These are phyloP conservation scores for Haplographium delicatum DNA, from an alignment of 495 filamentous ascomycete genomes.

Conservation along the genomic window DNA sequence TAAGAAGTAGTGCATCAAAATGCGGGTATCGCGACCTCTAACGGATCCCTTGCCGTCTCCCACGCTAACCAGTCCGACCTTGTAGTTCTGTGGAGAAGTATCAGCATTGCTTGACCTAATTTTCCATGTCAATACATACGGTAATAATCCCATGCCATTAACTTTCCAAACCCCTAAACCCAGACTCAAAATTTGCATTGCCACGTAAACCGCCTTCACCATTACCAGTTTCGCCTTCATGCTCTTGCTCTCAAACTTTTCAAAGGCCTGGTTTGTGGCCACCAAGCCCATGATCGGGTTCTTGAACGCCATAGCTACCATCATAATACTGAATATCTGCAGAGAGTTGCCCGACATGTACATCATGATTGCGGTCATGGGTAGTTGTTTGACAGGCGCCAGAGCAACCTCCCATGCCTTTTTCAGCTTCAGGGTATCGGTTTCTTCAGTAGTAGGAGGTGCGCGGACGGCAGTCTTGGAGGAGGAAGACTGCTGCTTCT, in stretches of 20 bases:
- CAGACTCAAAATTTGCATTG: constrained; percentile 78
- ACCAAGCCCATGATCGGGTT: constrained; percentile 84
- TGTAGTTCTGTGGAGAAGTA: constrained; percentile 63
- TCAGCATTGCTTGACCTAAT: constrained; percentile 7
- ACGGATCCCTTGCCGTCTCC: constrained; percentile 72
- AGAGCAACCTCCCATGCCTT: constrained; percentile 98
- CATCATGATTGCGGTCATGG: constrained; percentile 99
- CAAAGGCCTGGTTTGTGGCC: constrained; percentile 71
- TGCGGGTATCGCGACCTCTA: constrained; percentile 63
- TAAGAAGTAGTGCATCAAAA: constrained; percentile 42
- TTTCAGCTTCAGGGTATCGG: constrained; percentile 91
- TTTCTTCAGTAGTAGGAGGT: constrained; percentile 68
- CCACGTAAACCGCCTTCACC: constrained; percentile 81
- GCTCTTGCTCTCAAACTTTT: constrained; percentile 81
- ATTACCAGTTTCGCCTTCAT: constrained; percentile 64
- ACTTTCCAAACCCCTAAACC: constrained; percentile 93
- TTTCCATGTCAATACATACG: constrained; percentile 51
- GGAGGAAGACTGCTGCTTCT: constrained; percentile 29
- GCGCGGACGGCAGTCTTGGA: constrained; percentile 35
- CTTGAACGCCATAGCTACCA: constrained; percentile 99
- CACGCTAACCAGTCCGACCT: constrained; percentile 94
- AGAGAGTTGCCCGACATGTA: constrained; percentile 99
- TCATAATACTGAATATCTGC: constrained; percentile 99
- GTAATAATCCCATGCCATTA: constrained; percentile 91
- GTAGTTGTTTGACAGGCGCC: constrained; percentile 86